Evolutionary conservation across 73 alveolate genomes (phyloP).

Genomic region (Urostyla sp.): DNA sequence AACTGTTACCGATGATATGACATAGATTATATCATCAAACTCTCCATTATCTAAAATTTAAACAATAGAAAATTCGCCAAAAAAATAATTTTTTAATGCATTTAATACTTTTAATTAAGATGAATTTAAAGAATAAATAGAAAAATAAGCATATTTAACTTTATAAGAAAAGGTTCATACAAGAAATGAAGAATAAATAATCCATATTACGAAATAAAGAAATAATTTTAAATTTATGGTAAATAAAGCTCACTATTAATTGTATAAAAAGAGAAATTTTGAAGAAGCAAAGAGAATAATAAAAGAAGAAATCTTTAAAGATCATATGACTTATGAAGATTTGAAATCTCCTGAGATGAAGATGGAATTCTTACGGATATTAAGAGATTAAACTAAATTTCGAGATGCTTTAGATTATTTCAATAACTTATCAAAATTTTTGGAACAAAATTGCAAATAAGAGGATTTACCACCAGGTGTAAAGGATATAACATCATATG

Average conservation of each 20-base stretch:
- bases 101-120: slow-evolving; percentile 15
- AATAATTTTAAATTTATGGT: slow-evolving; percentile 22
- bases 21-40: not conserved
- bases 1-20: not conserved
- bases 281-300: slow-evolving; percentile 35
- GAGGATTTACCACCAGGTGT: not conserved
- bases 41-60: not conserved
- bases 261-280: slow-evolving; percentile 12
- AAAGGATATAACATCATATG: slow-evolving; percentile 7
- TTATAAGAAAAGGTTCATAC: not conserved
- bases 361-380: slow-evolving; percentile 15
- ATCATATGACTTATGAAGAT: slow-evolving; percentile 17
- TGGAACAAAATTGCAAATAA: not conserved
- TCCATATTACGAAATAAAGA: not conserved
- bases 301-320: slow-evolving; percentile 14
- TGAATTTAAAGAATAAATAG: not conserved
- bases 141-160: not conserved
- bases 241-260: slow-evolving; percentile 13
- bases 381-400: not conserved
- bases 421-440: not conserved
- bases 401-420: slow-evolving; percentile 31
- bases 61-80: no score
- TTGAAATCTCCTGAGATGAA: slow-evolving; percentile 11
- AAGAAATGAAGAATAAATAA: not conserved
- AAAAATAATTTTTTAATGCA: no score